Percentiles rank a stretch among this genome's conserved stretches.
Conservation (phyloP, 768 basidiomycete genomes). For the Lactifluus hygrophoroides region DNA sequence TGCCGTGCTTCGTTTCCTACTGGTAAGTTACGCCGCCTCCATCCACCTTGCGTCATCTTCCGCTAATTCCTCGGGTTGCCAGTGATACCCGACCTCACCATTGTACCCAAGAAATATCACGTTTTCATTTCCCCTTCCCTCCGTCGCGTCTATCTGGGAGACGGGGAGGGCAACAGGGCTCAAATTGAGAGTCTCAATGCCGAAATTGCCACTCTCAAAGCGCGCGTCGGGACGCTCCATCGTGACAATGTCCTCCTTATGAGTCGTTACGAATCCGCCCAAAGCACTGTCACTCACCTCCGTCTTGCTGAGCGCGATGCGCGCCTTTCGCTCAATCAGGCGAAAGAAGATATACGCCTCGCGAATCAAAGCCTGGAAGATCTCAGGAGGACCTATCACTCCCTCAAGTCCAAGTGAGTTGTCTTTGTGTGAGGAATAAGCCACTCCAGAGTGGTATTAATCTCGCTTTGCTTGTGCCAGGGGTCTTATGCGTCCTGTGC, state of each 20-base stretch:
- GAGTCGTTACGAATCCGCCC: conserved; percentile 3
- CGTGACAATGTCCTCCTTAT: conserved; percentile 14
- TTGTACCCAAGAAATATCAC: conserved; percentile 13
- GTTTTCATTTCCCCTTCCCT: conserved; percentile 8
- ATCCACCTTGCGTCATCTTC: background rate
- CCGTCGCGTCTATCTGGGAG: conserved; percentile 11
- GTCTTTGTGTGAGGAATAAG: too few relatives aligned
- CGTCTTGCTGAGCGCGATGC: conserved; percentile 4
- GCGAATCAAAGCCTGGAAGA: background rate
- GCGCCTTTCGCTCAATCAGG: background rate
- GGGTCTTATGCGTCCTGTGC: background rate
- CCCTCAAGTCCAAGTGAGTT: background rate
- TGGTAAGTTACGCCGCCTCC: background rate
- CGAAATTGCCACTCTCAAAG: background rate
- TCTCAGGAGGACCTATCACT: background rate
- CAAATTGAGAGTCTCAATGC: background rate
- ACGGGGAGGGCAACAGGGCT: background rate
- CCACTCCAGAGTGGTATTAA: too few relatives aligned
- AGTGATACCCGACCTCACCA: conserved; percentile 6
- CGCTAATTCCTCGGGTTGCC: background rate
- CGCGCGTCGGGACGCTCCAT: background rate
- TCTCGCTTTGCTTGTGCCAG: background rate
- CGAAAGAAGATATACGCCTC: background rate
- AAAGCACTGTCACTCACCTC: background rate
- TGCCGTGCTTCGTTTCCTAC: conserved; percentile 13